Conservation (phyloP, 2,329 filamentous ascomycete genomes). For the Cordyceps cicadae region DNA sequence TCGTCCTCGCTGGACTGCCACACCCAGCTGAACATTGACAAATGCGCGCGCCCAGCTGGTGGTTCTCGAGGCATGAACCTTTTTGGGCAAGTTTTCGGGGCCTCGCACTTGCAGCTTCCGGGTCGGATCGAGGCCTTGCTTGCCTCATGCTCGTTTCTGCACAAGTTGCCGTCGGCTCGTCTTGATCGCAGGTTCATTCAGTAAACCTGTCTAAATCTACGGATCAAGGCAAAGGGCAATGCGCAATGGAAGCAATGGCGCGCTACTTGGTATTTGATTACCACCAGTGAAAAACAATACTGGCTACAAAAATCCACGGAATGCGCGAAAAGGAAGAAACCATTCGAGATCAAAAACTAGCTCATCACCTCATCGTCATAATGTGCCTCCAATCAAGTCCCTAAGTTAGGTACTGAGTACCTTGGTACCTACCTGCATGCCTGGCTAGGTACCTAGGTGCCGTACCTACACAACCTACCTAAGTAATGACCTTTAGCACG, state of each 20-base stretch:
- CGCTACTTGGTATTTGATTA: background rate
- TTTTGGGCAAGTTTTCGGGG: slow-evolving; percentile 3
- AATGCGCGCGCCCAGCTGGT: background rate
- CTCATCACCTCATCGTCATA: background rate
- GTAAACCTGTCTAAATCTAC: background rate
- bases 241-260: background rate
- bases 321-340: background rate
- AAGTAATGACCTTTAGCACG: no score
- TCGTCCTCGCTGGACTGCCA: no score
- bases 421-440: no score
- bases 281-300: background rate
- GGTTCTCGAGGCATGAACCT: background rate
- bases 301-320: background rate
- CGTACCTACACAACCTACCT: no score
- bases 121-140: background rate
- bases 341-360: background rate
- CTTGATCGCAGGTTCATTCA: background rate
- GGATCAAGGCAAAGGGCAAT: background rate
- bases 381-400: background rate
- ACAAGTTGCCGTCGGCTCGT: background rate
- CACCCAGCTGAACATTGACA: background rate
- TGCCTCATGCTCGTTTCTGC: no score
- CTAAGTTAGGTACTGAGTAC: background rate
- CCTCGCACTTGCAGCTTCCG: background rate
- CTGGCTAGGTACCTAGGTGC: no score